Base-by-base conservation (phyloP, 2,329 filamentous ascomycete species). In the Paracoccidioides brasiliensis region DNA sequence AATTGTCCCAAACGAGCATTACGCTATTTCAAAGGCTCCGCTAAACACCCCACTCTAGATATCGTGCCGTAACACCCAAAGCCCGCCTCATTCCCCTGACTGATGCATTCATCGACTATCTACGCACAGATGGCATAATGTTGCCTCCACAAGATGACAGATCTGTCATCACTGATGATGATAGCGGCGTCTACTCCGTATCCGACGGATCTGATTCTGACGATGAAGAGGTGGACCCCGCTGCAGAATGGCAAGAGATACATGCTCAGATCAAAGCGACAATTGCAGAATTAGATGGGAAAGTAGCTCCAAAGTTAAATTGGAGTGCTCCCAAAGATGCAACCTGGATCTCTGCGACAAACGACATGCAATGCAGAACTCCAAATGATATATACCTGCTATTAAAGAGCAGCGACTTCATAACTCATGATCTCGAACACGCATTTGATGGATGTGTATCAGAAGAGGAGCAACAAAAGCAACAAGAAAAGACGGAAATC, bases 271-370 rank as follows among this genome's bases (percentile, higher is more conserved):
- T 98, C 69, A 85, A 84, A 67, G 76, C 81, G 30, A 86, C 81
- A 44, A 96, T 98, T 59, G 72, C 77, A 10, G 86, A 90, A 63
- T 79, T 97, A 0, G 90, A 88, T 14, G 91, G 91, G 57, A 82
- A 84, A 58, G 90, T 95, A 7, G 84, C 86, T 1, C 93, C 93
- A 0, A 98, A 98, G 71, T 76, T 98, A 49, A 97, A 97, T 74
- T 98, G 93, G 93, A 96, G 90, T 5, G 85, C 90, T 3, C 93
- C 93, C 3, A 95, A 96, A 70, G 93, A 98, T 67, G 93, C 93
- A 7, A 88, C 87, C 28, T 96, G 90, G 86, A 96, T 98, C 70
- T 72, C 84, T 72, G 72, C 80, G 68, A 91, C 78, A 71, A 98
- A 98, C 70, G 94, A 88, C 49, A 86, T 96, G 73, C 89, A 95